Base-by-base conservation (phyloP, 495 filamentous ascomycete species). In the Cetradonia linearis region DNA sequence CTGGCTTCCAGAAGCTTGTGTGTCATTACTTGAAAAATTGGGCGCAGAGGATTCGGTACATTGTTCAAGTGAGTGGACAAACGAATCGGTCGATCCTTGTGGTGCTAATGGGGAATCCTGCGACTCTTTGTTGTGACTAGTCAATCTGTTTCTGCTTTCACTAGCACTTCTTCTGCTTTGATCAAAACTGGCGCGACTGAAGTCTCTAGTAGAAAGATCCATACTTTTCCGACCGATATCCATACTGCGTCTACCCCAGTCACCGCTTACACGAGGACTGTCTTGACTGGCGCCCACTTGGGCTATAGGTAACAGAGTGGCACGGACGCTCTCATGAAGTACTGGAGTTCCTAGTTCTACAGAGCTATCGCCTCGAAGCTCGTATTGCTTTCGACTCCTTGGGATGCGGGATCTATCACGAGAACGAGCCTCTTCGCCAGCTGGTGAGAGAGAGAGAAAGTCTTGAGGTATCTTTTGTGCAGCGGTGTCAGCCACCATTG, bases 1-100 rank as follows among this genome's bases (percentile, higher is more conserved):
- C 69, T 94, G 88, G 70, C 93, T 96, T 11, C 87, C 91, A 42
- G 92, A 93, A 46, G 81, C 83, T 49, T 77, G 78, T 7, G 79
- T 88, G 42, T 90, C 87, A 46, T 89, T 86, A 67, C 83, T 83
- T 5, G 84, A 86, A n/a, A 88, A 83, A 13, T 83, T 74, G 18
- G 85, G 74, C 14, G 81, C 76, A 16, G 84, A 86, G 20, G 88
- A 89, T 42, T 85, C 80, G 27, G 81, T 86, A 9, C 84, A 84
- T 42, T 70, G 77, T 48, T 86, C 88, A 11, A 87, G 69, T 18
- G 87, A 91, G 64, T 86, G 84, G 1, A 84, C 81, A 54, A 85
- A 86, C 3, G 89, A 96, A 63, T 89, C 88, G 18, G 82, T 84
- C n/a, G 85, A 85, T 50, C 78, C 85, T 54, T 81, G 79, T 16